Evolutionary conservation across 2,329 filamentous ascomycete genomes (phyloP).

Genomic region (Colletotrichum sp.): DNA sequence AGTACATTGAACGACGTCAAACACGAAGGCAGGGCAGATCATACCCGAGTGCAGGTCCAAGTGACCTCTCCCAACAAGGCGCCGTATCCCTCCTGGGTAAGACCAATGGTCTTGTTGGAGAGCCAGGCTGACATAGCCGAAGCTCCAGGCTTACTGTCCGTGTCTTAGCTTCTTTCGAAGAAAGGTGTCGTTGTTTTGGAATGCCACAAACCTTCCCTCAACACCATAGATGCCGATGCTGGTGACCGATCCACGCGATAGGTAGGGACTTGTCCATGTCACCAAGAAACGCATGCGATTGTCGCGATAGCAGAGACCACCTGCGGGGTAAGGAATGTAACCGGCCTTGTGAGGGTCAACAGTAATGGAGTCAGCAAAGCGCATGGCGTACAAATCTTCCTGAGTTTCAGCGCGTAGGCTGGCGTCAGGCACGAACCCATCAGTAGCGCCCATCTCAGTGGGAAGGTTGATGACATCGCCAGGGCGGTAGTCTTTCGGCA

Average conservation of each 20-base stretch:
- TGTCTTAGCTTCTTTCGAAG: not conserved
- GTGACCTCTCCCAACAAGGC: conserved; percentile 45
- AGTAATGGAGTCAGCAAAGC: conserved; percentile 47
- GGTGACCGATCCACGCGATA: conserved; percentile 40
- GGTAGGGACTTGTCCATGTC: conserved; percentile 45
- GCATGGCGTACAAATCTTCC: conserved; percentile 42
- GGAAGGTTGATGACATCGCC: conserved; percentile 30
- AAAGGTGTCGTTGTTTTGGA: not conserved
- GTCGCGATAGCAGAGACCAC: conserved; percentile 47
- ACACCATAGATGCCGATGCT: conserved; percentile 49
- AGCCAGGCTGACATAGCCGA: conserved; percentile 49
- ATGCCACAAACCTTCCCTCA: conserved; percentile 40
- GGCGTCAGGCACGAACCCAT: conserved; percentile 39
- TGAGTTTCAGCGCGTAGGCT: conserved; percentile 38
- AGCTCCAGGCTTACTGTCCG: conserved; percentile 47
- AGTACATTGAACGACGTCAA: too few relatives aligned
- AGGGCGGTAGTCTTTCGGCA: conserved; percentile 35
- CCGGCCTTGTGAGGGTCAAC: conserved; percentile 54
- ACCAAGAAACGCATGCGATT: conserved; percentile 46
- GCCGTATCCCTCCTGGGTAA: conserved; percentile 45
- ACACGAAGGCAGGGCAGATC: not conserved
- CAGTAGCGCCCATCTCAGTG: conserved; percentile 27
- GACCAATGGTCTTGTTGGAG: conserved; percentile 46
- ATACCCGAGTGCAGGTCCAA: conserved; percentile 46
- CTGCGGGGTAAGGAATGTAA: conserved; percentile 51